phyloP scores from a whole-genome alignment of 1,139 yeast genomes.

The Blastobotrys elegans region DNA sequence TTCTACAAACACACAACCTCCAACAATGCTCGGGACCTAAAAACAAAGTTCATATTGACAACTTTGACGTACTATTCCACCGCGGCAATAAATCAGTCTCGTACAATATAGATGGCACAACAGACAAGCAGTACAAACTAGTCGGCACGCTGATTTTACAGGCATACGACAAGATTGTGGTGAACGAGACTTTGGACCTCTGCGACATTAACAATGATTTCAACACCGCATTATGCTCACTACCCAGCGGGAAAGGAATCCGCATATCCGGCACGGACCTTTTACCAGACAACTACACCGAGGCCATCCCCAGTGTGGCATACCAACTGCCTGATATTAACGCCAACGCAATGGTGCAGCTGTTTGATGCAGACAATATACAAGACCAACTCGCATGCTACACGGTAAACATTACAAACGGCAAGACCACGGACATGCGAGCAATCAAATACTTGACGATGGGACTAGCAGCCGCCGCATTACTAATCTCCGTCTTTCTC shows the following conservation, averaged over 20 bases:
- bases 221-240: neutral
- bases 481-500: neutral
- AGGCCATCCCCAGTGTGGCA: neutral
- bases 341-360: neutral
- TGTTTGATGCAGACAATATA: neutral
- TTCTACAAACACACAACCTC: constrained; percentile 24
- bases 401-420: neutral
- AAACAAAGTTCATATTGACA: constrained; percentile 26
- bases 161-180: neutral
- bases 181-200: constrained; percentile 4
- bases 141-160: neutral
- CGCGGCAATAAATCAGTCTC: neutral
- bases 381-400: neutral
- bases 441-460: constrained; percentile 3
- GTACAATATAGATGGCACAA: neutral
- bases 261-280: neutral
- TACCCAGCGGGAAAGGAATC: neutral
- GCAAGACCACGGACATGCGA: neutral
- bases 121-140: neutral
- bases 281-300: constrained; percentile 1
- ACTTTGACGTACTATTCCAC: neutral
- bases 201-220: neutral
- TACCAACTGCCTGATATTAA: constrained; percentile 2
- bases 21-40: constrained; percentile 27
- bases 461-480: constrained; percentile 1